phyloP scores from a whole-genome alignment of 805 yeast genomes.

The Sugiyamaella mastotermitis region DNA sequence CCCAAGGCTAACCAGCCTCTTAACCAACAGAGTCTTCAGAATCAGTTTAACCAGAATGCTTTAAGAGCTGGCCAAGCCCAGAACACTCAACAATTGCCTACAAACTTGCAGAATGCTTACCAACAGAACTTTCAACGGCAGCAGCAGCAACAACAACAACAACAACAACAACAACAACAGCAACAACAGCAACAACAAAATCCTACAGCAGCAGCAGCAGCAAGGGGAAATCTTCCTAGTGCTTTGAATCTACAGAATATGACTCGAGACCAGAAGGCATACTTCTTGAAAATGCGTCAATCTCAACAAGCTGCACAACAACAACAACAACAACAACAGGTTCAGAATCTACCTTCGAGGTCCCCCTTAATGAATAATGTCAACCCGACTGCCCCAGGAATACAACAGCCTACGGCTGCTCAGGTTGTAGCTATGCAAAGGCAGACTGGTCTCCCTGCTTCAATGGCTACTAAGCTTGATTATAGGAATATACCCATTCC shows the following conservation, averaged over 20 bases:
- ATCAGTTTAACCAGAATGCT: too few species aligned
- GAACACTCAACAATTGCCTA: background rate
- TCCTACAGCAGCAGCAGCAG: conserved; percentile 15
- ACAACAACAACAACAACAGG: conserved; percentile 7
- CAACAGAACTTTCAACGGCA: conserved; percentile 8
- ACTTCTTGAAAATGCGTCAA: conserved; percentile 3
- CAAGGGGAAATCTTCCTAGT: conserved; percentile 7
- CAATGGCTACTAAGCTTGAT: conserved; percentile 11
- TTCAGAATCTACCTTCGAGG: too few species aligned
- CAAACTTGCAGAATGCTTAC: background rate
- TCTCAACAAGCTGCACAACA: background rate
- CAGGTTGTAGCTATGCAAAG: too few species aligned
- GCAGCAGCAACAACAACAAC: conserved; percentile 10
- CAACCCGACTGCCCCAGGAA: conserved; percentile 8
- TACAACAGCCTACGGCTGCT: background rate
- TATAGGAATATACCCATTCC: conserved; percentile 71
- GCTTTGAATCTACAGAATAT: conserved; percentile 5
- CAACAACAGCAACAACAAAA: conserved; percentile 25
- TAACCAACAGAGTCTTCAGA: too few species aligned
- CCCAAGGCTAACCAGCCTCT: background rate
- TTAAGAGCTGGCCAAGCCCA: background rate
- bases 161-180: conserved; percentile 23
- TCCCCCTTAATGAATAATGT: too few species aligned
- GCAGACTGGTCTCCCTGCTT: too few species aligned
- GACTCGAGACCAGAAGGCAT: conserved; percentile 2